phyloP scores from a whole-genome alignment of 1,284 basidiomycete genomes.

The Termitomyces sp. region DNA sequence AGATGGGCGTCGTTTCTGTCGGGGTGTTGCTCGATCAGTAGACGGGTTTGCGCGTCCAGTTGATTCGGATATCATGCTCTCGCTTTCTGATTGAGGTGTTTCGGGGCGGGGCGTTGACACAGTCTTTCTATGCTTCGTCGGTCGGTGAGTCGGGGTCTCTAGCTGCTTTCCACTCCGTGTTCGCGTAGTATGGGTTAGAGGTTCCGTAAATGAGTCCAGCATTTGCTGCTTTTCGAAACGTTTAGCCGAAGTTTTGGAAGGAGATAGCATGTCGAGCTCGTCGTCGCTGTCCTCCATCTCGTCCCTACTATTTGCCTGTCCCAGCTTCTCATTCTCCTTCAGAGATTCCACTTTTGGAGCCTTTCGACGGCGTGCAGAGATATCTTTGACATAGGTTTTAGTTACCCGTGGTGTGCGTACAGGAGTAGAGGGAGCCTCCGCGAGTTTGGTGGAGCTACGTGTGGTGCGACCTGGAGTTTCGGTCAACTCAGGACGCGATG shows the following conservation, averaged over 20 bases:
- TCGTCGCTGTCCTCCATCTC: conserved; percentile 15
- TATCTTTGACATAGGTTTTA: conserved; percentile 10
- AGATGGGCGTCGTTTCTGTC: background rate
- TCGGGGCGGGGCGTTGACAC: background rate
- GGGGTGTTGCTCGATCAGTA: background rate
- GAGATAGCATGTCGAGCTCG: conserved; percentile 18
- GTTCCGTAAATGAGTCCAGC: background rate
- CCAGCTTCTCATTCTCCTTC: conserved; percentile 13
- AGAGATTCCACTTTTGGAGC: background rate
- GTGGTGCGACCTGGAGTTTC: conserved; percentile 1
- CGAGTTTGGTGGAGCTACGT: conserved; percentile 2
- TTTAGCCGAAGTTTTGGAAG: conserved; percentile 4
- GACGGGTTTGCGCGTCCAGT: background rate
- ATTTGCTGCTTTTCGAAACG: background rate
- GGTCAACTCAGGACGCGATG: background rate
- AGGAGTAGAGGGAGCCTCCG: background rate
- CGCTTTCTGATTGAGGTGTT: background rate
- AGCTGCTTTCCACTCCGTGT: conserved; percentile 1
- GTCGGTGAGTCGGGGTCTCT: conserved; percentile 3
- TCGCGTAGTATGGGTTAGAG: background rate
- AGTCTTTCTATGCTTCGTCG: background rate
- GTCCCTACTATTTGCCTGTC: background rate
- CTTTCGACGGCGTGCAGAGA: background rate
- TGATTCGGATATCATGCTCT: background rate
- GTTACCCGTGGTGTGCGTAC: background rate